phyloP scores from a whole-genome alignment of 2,329 filamentous ascomycete genomes.

The Phyllosticta ampelicida region DNA sequence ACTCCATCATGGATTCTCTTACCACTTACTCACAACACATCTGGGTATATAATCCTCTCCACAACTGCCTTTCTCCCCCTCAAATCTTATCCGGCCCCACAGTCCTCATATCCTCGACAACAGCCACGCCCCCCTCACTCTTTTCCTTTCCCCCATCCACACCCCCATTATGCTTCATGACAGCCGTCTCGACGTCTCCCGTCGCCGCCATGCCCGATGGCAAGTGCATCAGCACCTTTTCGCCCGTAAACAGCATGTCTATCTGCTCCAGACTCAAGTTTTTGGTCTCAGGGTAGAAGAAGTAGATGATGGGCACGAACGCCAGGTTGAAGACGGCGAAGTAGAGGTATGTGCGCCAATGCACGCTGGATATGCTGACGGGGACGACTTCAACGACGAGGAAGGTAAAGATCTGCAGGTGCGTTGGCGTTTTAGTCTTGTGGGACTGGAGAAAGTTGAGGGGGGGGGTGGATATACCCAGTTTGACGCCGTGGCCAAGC shows the following conservation, averaged over 20 bases:
- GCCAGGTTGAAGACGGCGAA: constrained; percentile 15
- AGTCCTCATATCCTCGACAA: not conserved
- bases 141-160: not conserved
- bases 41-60: no score
- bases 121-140: not conserved
- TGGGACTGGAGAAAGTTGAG: constrained; percentile 26
- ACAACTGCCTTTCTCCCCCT: not conserved
- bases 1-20: no score
- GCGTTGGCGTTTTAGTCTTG: constrained; percentile 27
- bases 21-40: no score
- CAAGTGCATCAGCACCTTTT: constrained; percentile 12
- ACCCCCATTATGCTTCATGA: not conserved
- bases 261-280: constrained; percentile 43
- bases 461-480: constrained; percentile 16
- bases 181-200: not conserved
- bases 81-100: not conserved
- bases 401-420: constrained; percentile 25
- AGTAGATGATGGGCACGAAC: constrained; percentile 35
- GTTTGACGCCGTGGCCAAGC: constrained; percentile 28
- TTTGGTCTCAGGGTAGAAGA: constrained; percentile 44
- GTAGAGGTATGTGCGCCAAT: constrained; percentile 16
- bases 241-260: constrained; percentile 37
- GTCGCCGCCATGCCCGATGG: constrained; percentile 11
- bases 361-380: constrained; percentile 24
- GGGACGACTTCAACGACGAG: constrained; percentile 31